Conservation (phyloP, 2,329 filamentous ascomycete genomes). For the Exophiala bonariae region DNA sequence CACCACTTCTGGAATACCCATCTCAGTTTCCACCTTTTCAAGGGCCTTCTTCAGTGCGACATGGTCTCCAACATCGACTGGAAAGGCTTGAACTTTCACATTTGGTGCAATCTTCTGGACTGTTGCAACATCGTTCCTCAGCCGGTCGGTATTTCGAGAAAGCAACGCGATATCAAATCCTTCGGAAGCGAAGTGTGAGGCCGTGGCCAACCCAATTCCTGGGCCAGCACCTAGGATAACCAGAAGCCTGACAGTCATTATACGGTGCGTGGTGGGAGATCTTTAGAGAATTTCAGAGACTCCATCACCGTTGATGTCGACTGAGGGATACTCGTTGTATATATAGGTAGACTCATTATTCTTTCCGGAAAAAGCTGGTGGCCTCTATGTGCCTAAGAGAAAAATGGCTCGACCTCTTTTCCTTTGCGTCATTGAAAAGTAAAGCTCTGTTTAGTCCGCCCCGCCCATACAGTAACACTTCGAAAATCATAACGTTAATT, state of each 20-base stretch:
- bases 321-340: no score
- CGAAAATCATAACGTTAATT: no score
- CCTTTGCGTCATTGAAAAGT: no score
- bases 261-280: no score
- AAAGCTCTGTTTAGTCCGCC: no score
- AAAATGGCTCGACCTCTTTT: no score
- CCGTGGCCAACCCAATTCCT: conserved; percentile 17
- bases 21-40: conserved; percentile 9
- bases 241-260: conserved; percentile 10
- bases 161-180: conserved; percentile 20
- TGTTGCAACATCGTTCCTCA: conserved; percentile 12
- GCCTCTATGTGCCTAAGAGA: no score
- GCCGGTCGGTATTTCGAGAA: conserved; percentile 12
- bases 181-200: conserved; percentile 11
- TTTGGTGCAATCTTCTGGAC: conserved; percentile 5
- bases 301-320: no score
- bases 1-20: conserved; percentile 18
- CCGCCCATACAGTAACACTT: no score
- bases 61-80: conserved; percentile 17
- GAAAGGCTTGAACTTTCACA: conserved; percentile 13
- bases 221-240: conserved; percentile 19
- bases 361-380: no score
- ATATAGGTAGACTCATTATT: no score
- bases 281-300: no score
- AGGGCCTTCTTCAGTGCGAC: conserved; percentile 8